Evolutionary conservation across 345 rosid genomes (phyloP), one percentile per base, ranked within the genome.

Genomic region (Camelina hispida): DNA sequence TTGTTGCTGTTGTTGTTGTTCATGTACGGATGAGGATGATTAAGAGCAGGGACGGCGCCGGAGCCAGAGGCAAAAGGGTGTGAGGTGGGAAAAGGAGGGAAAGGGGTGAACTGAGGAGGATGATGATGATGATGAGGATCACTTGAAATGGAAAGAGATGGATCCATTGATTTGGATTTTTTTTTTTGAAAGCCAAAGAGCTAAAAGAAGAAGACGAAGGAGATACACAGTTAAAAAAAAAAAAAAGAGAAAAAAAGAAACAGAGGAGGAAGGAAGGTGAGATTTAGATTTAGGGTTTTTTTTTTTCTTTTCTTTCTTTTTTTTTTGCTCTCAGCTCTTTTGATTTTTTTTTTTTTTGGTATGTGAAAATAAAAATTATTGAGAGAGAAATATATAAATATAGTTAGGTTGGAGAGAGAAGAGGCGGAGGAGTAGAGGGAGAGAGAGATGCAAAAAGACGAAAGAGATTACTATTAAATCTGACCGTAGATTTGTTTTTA

Each of bases 141-240:
- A 51, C 40, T 61, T 42, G 80, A 46, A 2, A 44, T 12, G n/a
- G 74, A 67, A 17, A 68, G 71, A 54, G 79, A 73, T 52, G 67
- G 75, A 74, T 79, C 82, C 82, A 79, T 79, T 6, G 44, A 3
- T 25, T 25, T 51, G 17, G 15, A 37, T 58, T 13, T 62, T 67
- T 23, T 32, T 34, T 34, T 34, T 34, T 34, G 7, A 6, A 9
- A 38, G 42, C 42, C 42, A 7, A 7, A 13, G 32, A 48, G 50
- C 18, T 16, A 13, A 9, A 44, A 59, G 28, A 17, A 56, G 58
- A 43, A n/a, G 40, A 37, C 9, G 38, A 35, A 35, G 12, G 42
- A 47, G 20, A 47, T 16, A 37, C 32, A 57, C 57, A 38, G 43
- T 38, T 77, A 37, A 22, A 64, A 58, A 77, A 34, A 42, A 77